A percentile compares a stretch with the other conserved stretches of the same genome.
Conservation (phyloP, 345 rosid species). For the Linum lewisii region DNA sequence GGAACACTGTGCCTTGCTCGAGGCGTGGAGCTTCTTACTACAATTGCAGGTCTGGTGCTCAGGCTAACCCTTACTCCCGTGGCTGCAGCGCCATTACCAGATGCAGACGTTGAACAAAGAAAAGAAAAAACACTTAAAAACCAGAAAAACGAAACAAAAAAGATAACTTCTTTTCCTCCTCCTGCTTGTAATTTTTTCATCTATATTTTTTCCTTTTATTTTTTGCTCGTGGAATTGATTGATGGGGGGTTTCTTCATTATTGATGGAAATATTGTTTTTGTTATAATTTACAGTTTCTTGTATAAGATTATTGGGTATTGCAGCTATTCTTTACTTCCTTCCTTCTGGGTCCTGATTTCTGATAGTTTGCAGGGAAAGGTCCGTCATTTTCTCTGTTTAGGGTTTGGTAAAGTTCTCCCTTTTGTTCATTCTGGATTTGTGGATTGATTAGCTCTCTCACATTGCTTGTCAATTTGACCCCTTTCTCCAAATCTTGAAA, state of each 20-base stretch:
- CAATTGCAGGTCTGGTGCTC: slow-evolving; percentile 1
- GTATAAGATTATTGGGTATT: background rate
- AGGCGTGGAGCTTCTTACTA: slow-evolving; percentile 5
- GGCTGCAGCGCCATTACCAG: slow-evolving; percentile 8
- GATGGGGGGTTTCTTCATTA: background rate
- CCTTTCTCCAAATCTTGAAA: background rate
- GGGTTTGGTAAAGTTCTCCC: background rate
- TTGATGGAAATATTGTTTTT: slow-evolving; percentile 1
- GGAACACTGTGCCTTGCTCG: slow-evolving; percentile 6
- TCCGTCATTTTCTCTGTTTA: background rate
- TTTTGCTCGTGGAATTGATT: background rate
- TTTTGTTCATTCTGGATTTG: background rate
- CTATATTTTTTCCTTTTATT: background rate
- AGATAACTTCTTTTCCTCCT: background rate
- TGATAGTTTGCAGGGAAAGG: background rate
- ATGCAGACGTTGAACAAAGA: slow-evolving; percentile 2
- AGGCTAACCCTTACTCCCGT: slow-evolving; percentile 5
- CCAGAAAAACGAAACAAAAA: too few species aligned
- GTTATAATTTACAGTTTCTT: background rate
- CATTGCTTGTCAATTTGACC: too few species aligned
- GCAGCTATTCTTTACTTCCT: background rate
- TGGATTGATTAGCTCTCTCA: background rate
- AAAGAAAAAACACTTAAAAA: too few species aligned
- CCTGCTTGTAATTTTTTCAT: background rate
- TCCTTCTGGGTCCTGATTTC: background rate